Percentiles rank a stretch among this genome's conserved stretches.
These are phyloP conservation scores for Rhodamnia argentea DNA, from an alignment of 345 rosid species.

Conservation along the genomic window DNA sequence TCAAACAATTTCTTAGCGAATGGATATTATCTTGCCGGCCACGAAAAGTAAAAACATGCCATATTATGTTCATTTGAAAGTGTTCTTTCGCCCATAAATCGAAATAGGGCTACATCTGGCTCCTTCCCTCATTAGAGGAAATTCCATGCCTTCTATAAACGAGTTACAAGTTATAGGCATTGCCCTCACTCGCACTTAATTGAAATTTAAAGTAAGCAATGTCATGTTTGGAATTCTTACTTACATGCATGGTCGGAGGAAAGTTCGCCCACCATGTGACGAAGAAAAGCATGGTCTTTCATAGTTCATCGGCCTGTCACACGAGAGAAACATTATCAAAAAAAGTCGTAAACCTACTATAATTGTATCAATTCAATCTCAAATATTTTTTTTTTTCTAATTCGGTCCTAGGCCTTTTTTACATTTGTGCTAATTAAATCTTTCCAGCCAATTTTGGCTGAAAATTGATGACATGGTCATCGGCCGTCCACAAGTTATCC, in stretches of 20 bases:
- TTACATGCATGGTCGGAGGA: not conserved
- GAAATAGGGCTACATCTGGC: not conserved
- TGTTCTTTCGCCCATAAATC: not conserved
- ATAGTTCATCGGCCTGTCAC: not conserved
- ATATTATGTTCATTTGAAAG: not conserved
- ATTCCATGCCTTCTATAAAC: not conserved
- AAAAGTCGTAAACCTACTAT: too few species aligned
- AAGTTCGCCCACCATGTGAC: not conserved
- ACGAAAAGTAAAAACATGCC: not conserved
- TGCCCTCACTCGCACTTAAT: not conserved
- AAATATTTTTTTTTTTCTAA: too few species aligned
- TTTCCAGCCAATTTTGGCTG: too few species aligned
- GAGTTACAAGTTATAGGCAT: not conserved
- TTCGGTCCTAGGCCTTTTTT: too few species aligned
- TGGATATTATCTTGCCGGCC: not conserved
- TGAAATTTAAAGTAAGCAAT: not conserved
- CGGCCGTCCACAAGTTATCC: too few species aligned
- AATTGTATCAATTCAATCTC: too few species aligned
- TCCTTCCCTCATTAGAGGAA: not conserved
- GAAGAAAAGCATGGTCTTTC: not conserved
- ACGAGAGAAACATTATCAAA: too few species aligned
- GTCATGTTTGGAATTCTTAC: not conserved
- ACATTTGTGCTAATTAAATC: too few species aligned
- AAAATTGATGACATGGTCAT: too few species aligned
- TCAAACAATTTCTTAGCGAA: not conserved